Conservation (phyloP, 176 grass and related monocot genomes). For the Poa annua region DNA sequence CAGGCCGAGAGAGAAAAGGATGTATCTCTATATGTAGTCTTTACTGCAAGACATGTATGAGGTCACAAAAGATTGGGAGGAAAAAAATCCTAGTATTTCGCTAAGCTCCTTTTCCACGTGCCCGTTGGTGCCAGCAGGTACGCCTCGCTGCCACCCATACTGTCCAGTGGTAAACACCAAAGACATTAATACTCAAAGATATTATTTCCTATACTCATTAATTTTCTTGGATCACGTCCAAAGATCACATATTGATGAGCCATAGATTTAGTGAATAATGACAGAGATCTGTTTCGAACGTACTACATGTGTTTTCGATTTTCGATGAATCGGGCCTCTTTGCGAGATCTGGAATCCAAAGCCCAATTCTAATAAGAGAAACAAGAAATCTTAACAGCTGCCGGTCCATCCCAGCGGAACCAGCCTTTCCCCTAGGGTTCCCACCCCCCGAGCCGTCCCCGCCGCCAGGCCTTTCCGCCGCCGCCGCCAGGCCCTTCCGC, state of each 20-base stretch:
- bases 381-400: too few species aligned
- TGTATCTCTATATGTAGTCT: background rate
- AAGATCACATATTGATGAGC: background rate
- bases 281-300: background rate
- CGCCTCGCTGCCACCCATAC: background rate
- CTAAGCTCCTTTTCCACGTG: background rate
- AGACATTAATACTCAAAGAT: background rate
- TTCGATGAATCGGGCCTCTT: background rate
- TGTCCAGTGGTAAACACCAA: background rate
- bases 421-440: too few species aligned
- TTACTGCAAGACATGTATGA: background rate
- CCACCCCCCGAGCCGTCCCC: too few species aligned
- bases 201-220: background rate
- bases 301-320: background rate
- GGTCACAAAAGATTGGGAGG: background rate
- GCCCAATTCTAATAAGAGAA: background rate
- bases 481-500: too few species aligned
- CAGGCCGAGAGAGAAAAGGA: background rate
- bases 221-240: background rate
- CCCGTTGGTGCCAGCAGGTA: background rate
- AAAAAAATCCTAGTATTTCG: background rate
- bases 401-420: too few species aligned
- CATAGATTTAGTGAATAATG: background rate
- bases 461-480: too few species aligned
- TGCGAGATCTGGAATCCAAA: background rate